Evolutionary conservation across 192 early-diverging fungal genomes (phyloP), one percentile per base, ranked within the genome.

Genomic region (Paraglomus brasilianum): DNA sequence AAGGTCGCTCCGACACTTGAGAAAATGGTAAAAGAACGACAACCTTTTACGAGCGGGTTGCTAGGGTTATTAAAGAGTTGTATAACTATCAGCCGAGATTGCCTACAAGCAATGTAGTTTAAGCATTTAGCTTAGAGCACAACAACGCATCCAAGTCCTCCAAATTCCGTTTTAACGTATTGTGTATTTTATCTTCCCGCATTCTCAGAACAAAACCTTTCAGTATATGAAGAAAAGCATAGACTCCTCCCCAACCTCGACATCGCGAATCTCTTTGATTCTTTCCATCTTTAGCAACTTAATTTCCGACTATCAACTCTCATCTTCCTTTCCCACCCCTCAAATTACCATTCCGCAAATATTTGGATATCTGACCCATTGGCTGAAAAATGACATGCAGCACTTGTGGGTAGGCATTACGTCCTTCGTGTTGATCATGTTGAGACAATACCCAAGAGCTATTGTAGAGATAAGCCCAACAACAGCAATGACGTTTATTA

Each of bases 401-500:
- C 24, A 48, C 11, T 69, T 69, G 45, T 83, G 83, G 83, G 74
- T 73, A 17, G 81, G 78, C 36, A 80, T 77, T 4, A 68, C 83
- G 60, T 58, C 72, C 19, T 81, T 81, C 40, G 71, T 85, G 64
- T 59, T 77, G 0, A 73, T 69, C 15, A 78, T 78, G 48, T 47
- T 83, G 21, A 64, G 70, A 48, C 81, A 85, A 57, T 66, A 80
- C 43, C 55, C 46, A 42, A 71, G 74, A 42, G 73, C 79, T 38
- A 70, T 82, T 7, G 77, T 80, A 22, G 70, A 76, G 19, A 81
- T 83, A 44, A 73, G 80, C 1, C 72, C 78, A 2, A 51, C 73
- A 5, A 77, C 78, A 42, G 80, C 81, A 1, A 76, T 80, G 8
- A 74, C 75, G 1, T 81, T 84, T 43, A 78, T 86, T 15, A 84